Conservation (phyloP, 2,329 filamentous ascomycete genomes). For the Purpureocillium takamizusanense region DNA sequence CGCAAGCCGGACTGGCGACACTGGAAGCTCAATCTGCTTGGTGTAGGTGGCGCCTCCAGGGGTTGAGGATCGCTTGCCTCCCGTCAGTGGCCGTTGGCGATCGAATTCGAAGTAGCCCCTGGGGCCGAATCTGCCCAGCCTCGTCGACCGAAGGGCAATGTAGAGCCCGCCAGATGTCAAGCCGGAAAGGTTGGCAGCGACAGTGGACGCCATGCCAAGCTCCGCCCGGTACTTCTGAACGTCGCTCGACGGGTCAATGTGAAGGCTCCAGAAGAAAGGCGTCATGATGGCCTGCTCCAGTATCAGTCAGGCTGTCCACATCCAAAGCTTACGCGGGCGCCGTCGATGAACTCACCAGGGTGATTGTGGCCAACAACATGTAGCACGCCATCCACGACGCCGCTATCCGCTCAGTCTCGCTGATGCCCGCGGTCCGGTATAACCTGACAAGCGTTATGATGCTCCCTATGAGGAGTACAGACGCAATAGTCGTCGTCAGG, state of each 20-base stretch:
- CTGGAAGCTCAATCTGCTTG: conserved; percentile 12
- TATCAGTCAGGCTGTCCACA: neutral
- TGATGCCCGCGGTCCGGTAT: conserved; percentile 42
- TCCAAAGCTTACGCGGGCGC: too few relatives aligned
- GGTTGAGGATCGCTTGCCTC: conserved; percentile 1
- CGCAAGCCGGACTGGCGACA: conserved; percentile 4
- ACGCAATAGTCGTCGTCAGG: conserved; percentile 41
- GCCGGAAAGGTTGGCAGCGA: conserved; percentile 58
- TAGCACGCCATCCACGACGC: conserved; percentile 66
- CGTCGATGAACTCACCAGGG: conserved; percentile 38
- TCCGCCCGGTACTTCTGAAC: conserved; percentile 26
- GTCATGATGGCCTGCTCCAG: conserved; percentile 43
- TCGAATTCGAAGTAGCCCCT: conserved; percentile 32
- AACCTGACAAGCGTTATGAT: conserved; percentile 48
- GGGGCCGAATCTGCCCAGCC: conserved; percentile 43
- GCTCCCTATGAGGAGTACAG: conserved; percentile 40
- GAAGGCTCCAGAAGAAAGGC: conserved; percentile 53
- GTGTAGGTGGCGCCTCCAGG: conserved; percentile 8
- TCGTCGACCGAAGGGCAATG: conserved; percentile 57
- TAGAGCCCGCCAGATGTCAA: conserved; percentile 57
- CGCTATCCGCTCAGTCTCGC: conserved; percentile 49
- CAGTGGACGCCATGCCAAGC: conserved; percentile 53
- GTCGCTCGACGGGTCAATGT: conserved; percentile 30
- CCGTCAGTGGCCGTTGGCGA: conserved; percentile 23
- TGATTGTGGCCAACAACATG: conserved; percentile 45